Evolutionary conservation across 768 basidiomycete species (phyloP).

Genomic region (Mycena metata): DNA sequence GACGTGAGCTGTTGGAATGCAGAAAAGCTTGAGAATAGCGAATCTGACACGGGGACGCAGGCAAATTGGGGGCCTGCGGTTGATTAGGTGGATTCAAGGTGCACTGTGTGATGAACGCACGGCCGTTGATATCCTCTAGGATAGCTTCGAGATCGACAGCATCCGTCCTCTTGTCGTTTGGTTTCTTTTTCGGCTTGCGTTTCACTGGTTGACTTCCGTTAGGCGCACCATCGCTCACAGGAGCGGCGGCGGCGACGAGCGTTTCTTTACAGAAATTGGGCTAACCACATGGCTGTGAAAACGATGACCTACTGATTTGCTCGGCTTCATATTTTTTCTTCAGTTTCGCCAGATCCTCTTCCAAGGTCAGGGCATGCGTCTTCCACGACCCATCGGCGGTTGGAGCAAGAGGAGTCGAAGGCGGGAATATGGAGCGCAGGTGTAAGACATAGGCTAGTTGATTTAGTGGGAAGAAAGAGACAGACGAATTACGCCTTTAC

Average conservation of each 20-base stretch:
- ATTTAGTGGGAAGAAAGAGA: not conserved
- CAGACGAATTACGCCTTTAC: constrained; percentile 44
- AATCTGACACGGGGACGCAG: constrained; percentile 26
- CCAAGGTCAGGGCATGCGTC: constrained; percentile 30
- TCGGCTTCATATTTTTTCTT: constrained; percentile 57
- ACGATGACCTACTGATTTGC: constrained; percentile 54
- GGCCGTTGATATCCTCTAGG: constrained; percentile 38
- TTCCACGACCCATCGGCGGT: constrained; percentile 30
- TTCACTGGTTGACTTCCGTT: constrained; percentile 29
- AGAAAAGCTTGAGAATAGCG: constrained; percentile 47
- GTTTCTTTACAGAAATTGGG: constrained; percentile 43
- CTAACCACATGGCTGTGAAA: constrained; percentile 29
- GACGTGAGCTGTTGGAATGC: constrained; percentile 47
- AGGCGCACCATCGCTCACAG: constrained; percentile 18
- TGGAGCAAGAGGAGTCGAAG: constrained; percentile 16
- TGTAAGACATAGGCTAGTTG: constrained; percentile 22
- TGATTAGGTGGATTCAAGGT: not conserved
- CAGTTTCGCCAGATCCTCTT: constrained; percentile 42
- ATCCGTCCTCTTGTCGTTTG: constrained; percentile 16
- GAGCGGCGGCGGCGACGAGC: constrained; percentile 39
- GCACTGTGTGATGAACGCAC: constrained; percentile 12
- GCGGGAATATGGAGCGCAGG: constrained; percentile 23
- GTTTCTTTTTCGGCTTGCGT: constrained; percentile 40
- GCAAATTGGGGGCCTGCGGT: constrained; percentile 23
- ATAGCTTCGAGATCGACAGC: constrained; percentile 34